A percentile compares a stretch with the other conserved stretches of the same genome.
Conservation (phyloP, 495 filamentous ascomycete genomes). For the Bacidia rubella region DNA sequence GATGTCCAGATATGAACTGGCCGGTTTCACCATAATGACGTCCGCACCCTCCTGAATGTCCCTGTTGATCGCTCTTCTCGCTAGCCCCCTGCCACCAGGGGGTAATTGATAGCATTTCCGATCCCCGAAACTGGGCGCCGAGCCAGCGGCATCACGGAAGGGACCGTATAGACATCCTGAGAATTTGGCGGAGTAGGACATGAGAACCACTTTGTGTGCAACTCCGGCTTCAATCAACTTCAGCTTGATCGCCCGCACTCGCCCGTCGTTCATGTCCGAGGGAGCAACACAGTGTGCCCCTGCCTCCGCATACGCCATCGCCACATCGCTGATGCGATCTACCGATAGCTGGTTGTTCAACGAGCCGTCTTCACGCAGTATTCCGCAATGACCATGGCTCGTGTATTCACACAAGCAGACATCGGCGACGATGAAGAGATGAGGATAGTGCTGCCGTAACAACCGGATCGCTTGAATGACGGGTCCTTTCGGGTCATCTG, state of each 20-base stretch:
- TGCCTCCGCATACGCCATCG: constrained; percentile 80
- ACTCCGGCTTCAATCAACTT: constrained; percentile 87
- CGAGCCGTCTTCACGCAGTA: constrained; percentile 77
- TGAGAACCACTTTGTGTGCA: constrained; percentile 75
- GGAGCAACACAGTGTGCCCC: constrained; percentile 95
- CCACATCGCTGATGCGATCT: constrained; percentile 85
- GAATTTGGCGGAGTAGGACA: constrained; percentile 98
- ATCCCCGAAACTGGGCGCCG: constrained; percentile 83
- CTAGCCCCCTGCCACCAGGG: constrained; percentile 81
- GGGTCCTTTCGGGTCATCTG: constrained; percentile 84
- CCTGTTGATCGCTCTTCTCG: constrained; percentile 75
- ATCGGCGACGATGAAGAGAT: constrained; percentile 78
- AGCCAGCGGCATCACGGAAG: constrained; percentile 92
- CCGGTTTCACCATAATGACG: constrained; percentile 98
- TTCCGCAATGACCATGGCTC: constrained; percentile 95
- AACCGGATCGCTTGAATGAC: constrained; percentile 77
- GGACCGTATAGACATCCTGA: constrained; percentile 92
- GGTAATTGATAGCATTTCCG: constrained; percentile 93
- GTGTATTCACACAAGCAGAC: constrained; percentile 99
- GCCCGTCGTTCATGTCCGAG: constrained; percentile 97
- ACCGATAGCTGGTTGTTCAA: constrained; percentile 87
- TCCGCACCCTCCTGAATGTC: constrained; percentile 91
- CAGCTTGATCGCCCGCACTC: constrained; percentile 89
- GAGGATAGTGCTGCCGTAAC: constrained; percentile 67
- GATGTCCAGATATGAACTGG: constrained; percentile 86